These are phyloP conservation scores for Dactylellina cionopaga DNA, from an alignment of 2,329 filamentous ascomycete species.

Conservation along the genomic window DNA sequence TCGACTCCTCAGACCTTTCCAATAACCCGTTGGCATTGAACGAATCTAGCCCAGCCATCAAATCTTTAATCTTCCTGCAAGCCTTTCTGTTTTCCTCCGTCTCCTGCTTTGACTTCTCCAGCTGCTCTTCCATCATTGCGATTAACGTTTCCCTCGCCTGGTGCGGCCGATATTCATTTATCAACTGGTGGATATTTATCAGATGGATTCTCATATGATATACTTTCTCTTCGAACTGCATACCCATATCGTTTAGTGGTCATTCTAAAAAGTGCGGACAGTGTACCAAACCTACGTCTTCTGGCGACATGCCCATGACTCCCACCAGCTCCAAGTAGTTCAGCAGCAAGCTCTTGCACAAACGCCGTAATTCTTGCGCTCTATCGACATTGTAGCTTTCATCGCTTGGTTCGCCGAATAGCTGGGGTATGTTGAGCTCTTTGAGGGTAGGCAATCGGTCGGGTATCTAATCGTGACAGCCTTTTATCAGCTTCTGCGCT, in stretches of 20 bases:
- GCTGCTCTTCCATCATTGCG: constrained; percentile 83
- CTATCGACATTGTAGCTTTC: constrained; percentile 71
- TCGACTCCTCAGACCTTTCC: background rate
- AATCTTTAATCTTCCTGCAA: constrained; percentile 76
- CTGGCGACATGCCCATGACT: constrained; percentile 73
- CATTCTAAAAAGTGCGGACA: too few species aligned
- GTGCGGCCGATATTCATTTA: constrained; percentile 94
- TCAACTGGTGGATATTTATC: constrained; percentile 89
- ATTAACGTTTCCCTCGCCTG: constrained; percentile 91
- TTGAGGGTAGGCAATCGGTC: constrained; percentile 74
- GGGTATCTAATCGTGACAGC: constrained; percentile 61
- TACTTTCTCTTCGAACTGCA: constrained; percentile 75
- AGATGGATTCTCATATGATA: constrained; percentile 82
- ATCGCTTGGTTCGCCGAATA: constrained; percentile 67
- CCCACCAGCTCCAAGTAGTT: constrained; percentile 89
- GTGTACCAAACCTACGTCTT: too few species aligned
- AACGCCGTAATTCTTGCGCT: constrained; percentile 75
- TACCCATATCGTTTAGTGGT: too few species aligned
- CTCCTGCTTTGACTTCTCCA: constrained; percentile 77
- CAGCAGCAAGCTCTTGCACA: constrained; percentile 84
- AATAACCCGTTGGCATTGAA: constrained; percentile 40
- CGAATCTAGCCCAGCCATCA: constrained; percentile 73
- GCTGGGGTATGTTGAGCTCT: constrained; percentile 75
- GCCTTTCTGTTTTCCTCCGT: constrained; percentile 74
- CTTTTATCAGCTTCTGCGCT: constrained; percentile 11